Evolutionary conservation across 441 rosid species (phyloP).

Genomic region (Populus hybrid): DNA sequence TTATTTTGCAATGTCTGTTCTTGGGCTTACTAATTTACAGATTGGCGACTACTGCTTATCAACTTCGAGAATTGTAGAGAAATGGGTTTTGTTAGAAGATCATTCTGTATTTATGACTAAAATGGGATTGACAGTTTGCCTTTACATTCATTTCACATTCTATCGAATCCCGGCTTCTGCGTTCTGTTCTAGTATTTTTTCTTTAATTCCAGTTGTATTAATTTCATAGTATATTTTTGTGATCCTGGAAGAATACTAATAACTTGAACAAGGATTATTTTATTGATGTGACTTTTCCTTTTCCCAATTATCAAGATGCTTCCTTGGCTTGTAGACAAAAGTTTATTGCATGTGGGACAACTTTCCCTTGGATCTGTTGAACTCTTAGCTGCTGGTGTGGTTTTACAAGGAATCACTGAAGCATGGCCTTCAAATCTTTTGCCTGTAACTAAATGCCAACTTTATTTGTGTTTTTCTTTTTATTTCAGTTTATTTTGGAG

Average conservation of each 20-base stretch:
- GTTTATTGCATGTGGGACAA: not conserved
- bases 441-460: not conserved
- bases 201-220: not conserved
- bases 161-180: not conserved
- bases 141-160: not conserved
- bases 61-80: not conserved
- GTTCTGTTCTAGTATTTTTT: too few species aligned
- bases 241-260: not conserved
- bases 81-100: not conserved
- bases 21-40: not conserved
- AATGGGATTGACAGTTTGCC: not conserved
- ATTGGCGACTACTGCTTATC: not conserved
- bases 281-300: too few species aligned
- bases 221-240: not conserved
- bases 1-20: not conserved
- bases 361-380: not conserved
- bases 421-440: not conserved
- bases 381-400: not conserved
- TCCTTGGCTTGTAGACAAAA: not conserved
- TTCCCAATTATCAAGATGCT: not conserved
- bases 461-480: not conserved
- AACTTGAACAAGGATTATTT: not conserved
- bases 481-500: not conserved
- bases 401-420: not conserved
- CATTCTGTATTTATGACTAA: too few species aligned